Conservation (phyloP, 2,329 filamentous ascomycete genomes). For the Fusarium secorum region DNA sequence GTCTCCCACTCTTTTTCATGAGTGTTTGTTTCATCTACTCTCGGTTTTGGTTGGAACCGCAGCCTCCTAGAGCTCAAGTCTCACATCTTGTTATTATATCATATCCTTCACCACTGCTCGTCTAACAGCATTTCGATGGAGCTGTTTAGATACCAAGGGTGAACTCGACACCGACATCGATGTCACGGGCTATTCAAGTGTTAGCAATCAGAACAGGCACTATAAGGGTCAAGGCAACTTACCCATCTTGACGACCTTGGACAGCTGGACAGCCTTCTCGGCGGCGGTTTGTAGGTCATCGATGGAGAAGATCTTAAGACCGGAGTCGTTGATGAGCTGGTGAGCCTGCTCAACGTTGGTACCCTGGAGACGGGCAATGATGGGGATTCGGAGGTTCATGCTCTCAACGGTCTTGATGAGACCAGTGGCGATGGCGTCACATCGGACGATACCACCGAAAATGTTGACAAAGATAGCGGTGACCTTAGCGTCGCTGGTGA, state of each 20-base stretch:
- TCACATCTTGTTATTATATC: slow-evolving; percentile 43
- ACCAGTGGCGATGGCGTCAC: slow-evolving; percentile 95
- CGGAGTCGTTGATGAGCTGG: slow-evolving; percentile 93
- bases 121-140: slow-evolving; percentile 17
- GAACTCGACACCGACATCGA: slow-evolving; percentile 97
- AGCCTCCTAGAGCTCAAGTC: slow-evolving; percentile 28
- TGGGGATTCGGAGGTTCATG: slow-evolving; percentile 95
- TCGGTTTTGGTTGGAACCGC: slow-evolving; percentile 23
- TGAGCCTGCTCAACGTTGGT: slow-evolving; percentile 98
- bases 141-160: slow-evolving; percentile 83
- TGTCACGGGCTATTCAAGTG: slow-evolving; percentile 75
- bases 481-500: slow-evolving; percentile 97
- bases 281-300: slow-evolving; percentile 97
- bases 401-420: slow-evolving; percentile 93
- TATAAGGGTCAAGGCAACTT: slow-evolving; percentile 51
- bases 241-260: slow-evolving; percentile 99
- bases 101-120: slow-evolving; percentile 26
- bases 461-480: slow-evolving; percentile 99
- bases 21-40: slow-evolving; percentile 24
- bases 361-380: slow-evolving; percentile 96
- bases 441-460: slow-evolving; percentile 98
- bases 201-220: slow-evolving; percentile 29
- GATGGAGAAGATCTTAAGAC: slow-evolving; percentile 99
- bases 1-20: slow-evolving; percentile 27
- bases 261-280: slow-evolving; percentile 98